Conservation (phyloP, 768 basidiomycete genomes). For the Lactarius psammicola region DNA sequence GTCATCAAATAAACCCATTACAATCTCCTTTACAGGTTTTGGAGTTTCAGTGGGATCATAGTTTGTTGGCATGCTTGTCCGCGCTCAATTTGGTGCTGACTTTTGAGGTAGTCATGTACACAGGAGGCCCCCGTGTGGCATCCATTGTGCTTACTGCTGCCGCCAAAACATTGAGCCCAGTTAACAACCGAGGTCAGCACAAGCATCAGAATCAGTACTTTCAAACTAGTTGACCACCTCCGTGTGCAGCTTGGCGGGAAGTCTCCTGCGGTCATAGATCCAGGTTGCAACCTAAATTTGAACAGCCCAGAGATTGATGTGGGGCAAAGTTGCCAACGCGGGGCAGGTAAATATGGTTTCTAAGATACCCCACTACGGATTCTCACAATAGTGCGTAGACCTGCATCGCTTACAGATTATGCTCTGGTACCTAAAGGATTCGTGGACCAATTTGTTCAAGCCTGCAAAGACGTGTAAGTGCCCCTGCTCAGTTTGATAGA, state of each 20-base stretch:
- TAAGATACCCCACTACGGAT: not conserved
- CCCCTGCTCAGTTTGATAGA: not conserved
- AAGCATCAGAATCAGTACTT: not conserved
- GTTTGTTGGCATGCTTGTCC: constrained; percentile 38
- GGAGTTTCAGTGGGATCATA: constrained; percentile 66
- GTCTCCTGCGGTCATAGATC: constrained; percentile 72
- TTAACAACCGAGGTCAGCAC: constrained; percentile 51
- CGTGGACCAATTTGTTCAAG: constrained; percentile 42
- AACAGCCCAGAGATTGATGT: constrained; percentile 71
- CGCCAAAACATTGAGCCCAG: constrained; percentile 70
- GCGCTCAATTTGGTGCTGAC: constrained; percentile 23
- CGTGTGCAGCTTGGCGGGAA: constrained; percentile 61
- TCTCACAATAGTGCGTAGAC: constrained; percentile 43
- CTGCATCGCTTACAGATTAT: constrained; percentile 64
- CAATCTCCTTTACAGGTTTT: constrained; percentile 49
- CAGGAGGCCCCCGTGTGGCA: constrained; percentile 57
- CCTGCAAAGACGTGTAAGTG: constrained; percentile 45
- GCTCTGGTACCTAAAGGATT: constrained; percentile 43
- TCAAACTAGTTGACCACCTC: not conserved
- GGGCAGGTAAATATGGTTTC: constrained; percentile 43
- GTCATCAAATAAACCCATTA: not conserved
- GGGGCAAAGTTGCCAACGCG: constrained; percentile 73
- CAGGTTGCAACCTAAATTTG: constrained; percentile 60
- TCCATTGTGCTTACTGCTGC: constrained; percentile 70
- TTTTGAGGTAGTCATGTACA: constrained; percentile 55